phyloP scores from a whole-genome alignment of 2,329 filamentous ascomycete species.

The Colletotrichum kahawae region DNA sequence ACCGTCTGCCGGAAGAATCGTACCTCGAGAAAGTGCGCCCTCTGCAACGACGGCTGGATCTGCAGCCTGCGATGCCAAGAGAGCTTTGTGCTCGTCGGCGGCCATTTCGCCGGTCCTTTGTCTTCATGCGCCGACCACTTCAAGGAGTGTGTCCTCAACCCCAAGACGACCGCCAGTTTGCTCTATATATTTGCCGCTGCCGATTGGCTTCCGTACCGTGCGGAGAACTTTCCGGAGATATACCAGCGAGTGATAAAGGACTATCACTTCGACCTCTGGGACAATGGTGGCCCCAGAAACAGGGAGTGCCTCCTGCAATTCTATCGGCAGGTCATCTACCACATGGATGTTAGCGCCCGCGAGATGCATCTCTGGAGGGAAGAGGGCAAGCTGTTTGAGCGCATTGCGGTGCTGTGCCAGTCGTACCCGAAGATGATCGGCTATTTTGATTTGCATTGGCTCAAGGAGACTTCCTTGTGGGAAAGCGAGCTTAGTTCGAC shows the following conservation, averaged over 20 bases:
- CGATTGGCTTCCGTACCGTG: fast-evolving
- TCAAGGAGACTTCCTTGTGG: neutral
- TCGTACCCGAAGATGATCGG: neutral
- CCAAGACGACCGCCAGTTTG: neutral
- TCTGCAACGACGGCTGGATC: neutral
- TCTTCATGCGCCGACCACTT: neutral
- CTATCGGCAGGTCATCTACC: fast-evolving
- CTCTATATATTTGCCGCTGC: neutral
- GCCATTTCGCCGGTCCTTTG: neutral
- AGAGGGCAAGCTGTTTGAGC: neutral
- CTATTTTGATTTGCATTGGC: neutral
- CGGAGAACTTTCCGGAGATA: neutral
- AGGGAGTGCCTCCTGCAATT: neutral
- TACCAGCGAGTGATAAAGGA: neutral
- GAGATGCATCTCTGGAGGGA: neutral
- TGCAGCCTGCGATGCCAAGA: neutral
- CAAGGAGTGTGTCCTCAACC: neutral
- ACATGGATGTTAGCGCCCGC: neutral
- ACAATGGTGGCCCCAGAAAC: no score
- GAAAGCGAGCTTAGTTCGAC: neutral
- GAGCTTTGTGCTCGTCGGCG: neutral
- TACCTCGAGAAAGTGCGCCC: neutral
- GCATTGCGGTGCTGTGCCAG: neutral
- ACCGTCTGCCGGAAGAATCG: neutral
- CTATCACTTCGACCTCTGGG: neutral